Base-by-base conservation (phyloP, 805 yeast species). In the Barnettozyma salicaria region DNA sequence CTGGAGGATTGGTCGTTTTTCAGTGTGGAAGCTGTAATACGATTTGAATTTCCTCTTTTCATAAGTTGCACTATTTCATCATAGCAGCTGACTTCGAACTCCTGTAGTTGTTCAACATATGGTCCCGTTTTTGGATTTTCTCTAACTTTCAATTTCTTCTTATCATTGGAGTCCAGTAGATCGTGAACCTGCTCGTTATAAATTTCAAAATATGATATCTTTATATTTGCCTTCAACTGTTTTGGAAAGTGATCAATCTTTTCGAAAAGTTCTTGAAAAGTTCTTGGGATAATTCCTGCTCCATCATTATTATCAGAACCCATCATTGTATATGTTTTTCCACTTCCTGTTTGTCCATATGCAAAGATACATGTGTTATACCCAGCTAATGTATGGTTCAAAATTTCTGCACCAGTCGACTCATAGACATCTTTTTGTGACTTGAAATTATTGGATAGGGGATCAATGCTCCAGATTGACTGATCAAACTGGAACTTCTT, bases 101-200 rank as follows among this genome's bases (percentile, higher is more conserved):
- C 85, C 12, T 62, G 59, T 22, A 83, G 60, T 23, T 74, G 74
- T 43, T 85, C 92, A 18, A 86, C 84, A 49, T 76, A 81, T 1
- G 92, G 86, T 0, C 88, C 83, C 2, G 70, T 70, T 3, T 65
- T 58, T 0, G 82, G 83, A 26, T 72, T 70, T 48, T 84, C 95
- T 36, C 94, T 65, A 4, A 85, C 72, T 41, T 68, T 63, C 26
- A 53, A 25, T 17, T 33, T 44, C 6, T 33, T 22, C 13, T 40
- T 35, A 6, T 21, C 24, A 18, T 19, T 22, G 10, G 30, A 40
- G 9, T 30, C 40, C 13, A 84, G 59, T 37, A 84, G 59, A 55
- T 85, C 95, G 26, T 74, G 64, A 1, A 82, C 86, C 43, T 74
- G 78, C 56, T 84, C 94, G 52, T 85, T 84, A 52, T 85, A 84